Conservation (phyloP, 31 red algal species). For the Odonthalia washingtoniensis region DNA sequence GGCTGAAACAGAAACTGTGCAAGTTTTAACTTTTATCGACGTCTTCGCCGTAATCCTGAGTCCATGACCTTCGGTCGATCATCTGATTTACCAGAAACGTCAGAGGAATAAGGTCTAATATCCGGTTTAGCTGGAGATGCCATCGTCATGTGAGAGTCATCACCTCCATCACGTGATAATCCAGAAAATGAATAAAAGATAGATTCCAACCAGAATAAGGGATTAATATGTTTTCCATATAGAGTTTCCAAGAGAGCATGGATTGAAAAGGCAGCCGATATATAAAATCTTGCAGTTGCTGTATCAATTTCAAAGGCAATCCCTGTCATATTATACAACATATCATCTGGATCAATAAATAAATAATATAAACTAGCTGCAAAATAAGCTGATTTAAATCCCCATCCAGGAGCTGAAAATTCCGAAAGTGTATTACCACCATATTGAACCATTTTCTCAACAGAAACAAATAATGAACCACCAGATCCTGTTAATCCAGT, state of each 20-base stretch:
- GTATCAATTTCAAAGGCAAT: neutral
- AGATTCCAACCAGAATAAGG: conserved; percentile 47
- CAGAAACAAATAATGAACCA: conserved; percentile 70
- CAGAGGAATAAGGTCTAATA: no score
- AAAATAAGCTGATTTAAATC: conserved; percentile 79
- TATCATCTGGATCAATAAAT: conserved; percentile 56
- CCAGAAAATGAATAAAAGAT: conserved; percentile 55
- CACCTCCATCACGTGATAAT: no score
- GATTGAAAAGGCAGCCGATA: conserved; percentile 37
- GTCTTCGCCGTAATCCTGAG: no score
- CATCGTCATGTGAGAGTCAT: no score
- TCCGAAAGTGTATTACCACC: conserved; percentile 46
- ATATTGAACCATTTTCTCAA: conserved; percentile 64
- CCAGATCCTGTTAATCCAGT: conserved; percentile 72
- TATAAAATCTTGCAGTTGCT: conserved; percentile 42
- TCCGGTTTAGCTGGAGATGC: no score
- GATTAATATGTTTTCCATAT: conserved; percentile 63
- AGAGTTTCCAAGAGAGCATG: conserved; percentile 62
- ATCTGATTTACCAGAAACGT: no score
- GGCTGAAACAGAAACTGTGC: no score
- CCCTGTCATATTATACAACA: neutral
- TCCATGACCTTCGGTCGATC: no score
- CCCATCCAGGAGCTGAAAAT: conserved; percentile 76
- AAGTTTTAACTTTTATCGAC: no score
- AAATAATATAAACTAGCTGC: conserved; percentile 63